A percentile compares a stretch with the other conserved stretches of the same genome.
These are phyloP conservation scores for Fraxinus ornus DNA, from an alignment of 305 asterid genomes.

Conservation along the genomic window DNA sequence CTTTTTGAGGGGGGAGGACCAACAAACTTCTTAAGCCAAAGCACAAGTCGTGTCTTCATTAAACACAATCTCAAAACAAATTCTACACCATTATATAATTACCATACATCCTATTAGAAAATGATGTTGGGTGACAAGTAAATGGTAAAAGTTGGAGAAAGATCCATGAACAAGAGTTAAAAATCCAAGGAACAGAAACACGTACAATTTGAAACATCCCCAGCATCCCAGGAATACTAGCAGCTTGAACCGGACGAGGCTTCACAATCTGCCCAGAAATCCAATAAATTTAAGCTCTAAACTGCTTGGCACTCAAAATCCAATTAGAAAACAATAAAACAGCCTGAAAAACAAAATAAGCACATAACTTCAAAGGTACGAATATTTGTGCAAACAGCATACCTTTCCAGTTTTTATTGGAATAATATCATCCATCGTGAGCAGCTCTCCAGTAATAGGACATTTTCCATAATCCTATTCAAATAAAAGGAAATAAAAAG, in stretches of 20 bases:
- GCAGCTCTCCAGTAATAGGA: slow-evolving; percentile 89
- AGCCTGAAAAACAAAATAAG: background rate
- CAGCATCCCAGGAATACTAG: slow-evolving; percentile 98
- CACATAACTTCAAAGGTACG: background rate
- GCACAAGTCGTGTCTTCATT: background rate
- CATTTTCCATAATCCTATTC: slow-evolving; percentile 89
- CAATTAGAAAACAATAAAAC: background rate
- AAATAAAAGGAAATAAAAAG: slow-evolving; percentile 12
- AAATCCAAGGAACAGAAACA: slow-evolving; percentile 20
- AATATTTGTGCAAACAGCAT: background rate
- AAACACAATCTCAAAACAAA: background rate
- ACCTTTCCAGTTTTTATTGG: slow-evolving; percentile 94
- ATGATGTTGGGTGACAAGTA: background rate
- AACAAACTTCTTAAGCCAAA: slow-evolving; percentile 13
- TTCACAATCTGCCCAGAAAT: slow-evolving; percentile 71
- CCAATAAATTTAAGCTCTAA: slow-evolving; percentile 19
- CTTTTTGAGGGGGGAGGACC: slow-evolving; percentile 7
- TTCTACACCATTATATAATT: background rate
- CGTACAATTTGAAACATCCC: slow-evolving; percentile 96
- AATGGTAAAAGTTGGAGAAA: background rate
- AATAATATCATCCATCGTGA: slow-evolving; percentile 75
- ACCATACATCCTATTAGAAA: background rate
- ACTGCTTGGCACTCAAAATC: slow-evolving; percentile 7
- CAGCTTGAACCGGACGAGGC: slow-evolving; percentile 96
- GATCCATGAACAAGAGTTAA: background rate